Percentiles rank a stretch among this genome's conserved stretches.
Conservation (phyloP, 1,284 basidiomycete genomes). For the Lentinula novae-zelandiae region DNA sequence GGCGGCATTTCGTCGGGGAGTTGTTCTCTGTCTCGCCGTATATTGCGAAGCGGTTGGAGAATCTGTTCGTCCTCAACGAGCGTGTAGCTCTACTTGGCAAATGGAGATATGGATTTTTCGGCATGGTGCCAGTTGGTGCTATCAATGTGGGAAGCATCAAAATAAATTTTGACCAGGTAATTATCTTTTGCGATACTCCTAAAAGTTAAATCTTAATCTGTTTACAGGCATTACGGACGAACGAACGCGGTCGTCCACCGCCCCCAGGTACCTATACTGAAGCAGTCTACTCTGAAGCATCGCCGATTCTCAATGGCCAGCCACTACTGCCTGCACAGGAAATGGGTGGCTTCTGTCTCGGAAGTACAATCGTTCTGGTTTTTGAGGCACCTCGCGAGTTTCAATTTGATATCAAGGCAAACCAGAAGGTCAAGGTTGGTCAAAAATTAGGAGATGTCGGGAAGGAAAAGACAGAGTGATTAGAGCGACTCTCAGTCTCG, state of each 20-base stretch:
- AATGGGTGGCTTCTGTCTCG: conserved; percentile 96
- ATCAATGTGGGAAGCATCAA: conserved; percentile 98
- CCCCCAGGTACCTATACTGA: conserved; percentile 90
- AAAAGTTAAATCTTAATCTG: background rate
- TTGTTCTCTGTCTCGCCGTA: conserved; percentile 97
- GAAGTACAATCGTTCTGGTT: conserved; percentile 94
- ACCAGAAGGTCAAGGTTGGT: conserved; percentile 89
- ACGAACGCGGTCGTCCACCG: conserved; percentile 68
- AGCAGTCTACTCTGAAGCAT: conserved; percentile 84
- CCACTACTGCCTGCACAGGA: conserved; percentile 87
- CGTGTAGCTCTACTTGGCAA: conserved; percentile 94
- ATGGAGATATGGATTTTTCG: conserved; percentile 95
- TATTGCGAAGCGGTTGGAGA: conserved; percentile 88
- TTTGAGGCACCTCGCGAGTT: conserved; percentile 92
- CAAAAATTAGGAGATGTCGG: conserved; percentile 62
- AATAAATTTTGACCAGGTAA: conserved; percentile 91
- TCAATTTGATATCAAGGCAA: conserved; percentile 76
- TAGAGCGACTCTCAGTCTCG: no score
- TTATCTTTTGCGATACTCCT: conserved; percentile 17
- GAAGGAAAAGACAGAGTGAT: background rate
- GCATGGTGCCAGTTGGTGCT: conserved; percentile 97
- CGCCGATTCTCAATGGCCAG: conserved; percentile 82
- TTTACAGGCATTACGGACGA: conserved; percentile 75
- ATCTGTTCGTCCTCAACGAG: conserved; percentile 97
- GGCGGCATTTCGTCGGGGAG: conserved; percentile 95